Evolutionary conservation across 805 yeast species (phyloP), one percentile per base, ranked within the genome.

Genomic region (Metschnikowia noctiluminum): DNA sequence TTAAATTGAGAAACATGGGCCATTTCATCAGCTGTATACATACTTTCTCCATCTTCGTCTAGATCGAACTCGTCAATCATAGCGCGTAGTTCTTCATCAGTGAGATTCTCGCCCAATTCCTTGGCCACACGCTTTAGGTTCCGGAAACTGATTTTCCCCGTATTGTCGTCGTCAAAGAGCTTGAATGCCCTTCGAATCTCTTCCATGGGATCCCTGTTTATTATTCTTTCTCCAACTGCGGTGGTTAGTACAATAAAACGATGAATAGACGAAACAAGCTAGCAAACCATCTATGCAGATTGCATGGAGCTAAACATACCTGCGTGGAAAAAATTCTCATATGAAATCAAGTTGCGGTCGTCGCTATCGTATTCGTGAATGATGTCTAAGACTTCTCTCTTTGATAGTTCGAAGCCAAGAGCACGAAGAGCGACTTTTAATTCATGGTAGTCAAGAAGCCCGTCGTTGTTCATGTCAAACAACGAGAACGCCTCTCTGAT

Each of bases 41-140:
- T 67, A 69, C 78, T 91, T 56, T 88, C 96, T 43, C 98, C 98
- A 65, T 94, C 98, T 48, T 89, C 96, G 64, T 94, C 97, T 44
- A 91, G 70, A 69, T 94, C 99, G 63, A 94, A 94, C 66, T 92
- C 98, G 53, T 91, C 96, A 55, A 94, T 94, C 99, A 94, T 94
- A 5, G 97, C 97, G 56, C 87, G 78, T 44, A 94, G 73, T 62
- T 94, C 99, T 50, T 89, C 96, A 57, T 94, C 99, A 6, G 89
- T 84, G 49, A 94, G 71, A 58, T 85, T 87, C 65, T 94, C 99
- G 2, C 97, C 97, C 49, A 94, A 70, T 56, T 92, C 97, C 58
- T 87, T 87, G 10, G 97, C 94, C 1, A 92, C 96, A 52, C 94
- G 78, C 65, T 95, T 81, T 50, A 94, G 76, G 62, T 90, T 87